Conservation (phyloP, 208 protist species). For the Trypanosomatidae sp. region DNA sequence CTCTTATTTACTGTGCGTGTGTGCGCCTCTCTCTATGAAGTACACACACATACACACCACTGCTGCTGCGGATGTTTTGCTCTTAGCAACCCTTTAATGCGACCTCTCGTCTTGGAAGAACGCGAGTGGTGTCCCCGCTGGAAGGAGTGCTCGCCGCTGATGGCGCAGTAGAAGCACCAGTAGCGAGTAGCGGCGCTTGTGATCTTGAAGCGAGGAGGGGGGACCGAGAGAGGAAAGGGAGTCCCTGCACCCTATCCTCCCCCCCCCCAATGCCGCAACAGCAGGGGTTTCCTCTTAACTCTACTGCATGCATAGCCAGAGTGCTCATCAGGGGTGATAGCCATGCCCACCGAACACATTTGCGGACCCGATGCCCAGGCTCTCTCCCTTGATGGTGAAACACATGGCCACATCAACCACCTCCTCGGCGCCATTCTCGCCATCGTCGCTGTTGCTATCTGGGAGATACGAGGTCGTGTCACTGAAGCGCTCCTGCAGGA, state of each 20-base stretch:
- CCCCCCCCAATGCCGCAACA: background rate
- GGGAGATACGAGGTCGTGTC: constrained; percentile 24
- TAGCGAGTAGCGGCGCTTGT: background rate
- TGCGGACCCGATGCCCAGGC: constrained; percentile 66
- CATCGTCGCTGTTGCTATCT: constrained; percentile 24
- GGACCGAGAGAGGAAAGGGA: background rate
- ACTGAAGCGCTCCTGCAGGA: constrained; percentile 63
- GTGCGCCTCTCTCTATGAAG: background rate
- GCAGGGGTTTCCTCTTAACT: background rate
- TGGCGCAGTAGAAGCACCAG: background rate
- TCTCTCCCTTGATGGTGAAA: constrained; percentile 60
- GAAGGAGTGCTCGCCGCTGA: too few relatives aligned
- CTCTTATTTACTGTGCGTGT: background rate
- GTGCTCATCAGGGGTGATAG: constrained; percentile 38
- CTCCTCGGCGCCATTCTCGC: background rate
- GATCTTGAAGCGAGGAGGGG: background rate
- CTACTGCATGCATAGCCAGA: background rate
- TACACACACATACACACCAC: background rate
- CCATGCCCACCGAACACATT: constrained; percentile 75
- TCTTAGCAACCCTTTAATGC: background rate
- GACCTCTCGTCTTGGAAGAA: background rate
- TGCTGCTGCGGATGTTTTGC: background rate
- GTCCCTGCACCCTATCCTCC: background rate
- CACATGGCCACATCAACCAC: constrained; percentile 76
- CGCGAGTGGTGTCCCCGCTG: background rate